Conservation (phyloP, 192 early-diverging fungal genomes). For the Backusella mclennaniae region DNA sequence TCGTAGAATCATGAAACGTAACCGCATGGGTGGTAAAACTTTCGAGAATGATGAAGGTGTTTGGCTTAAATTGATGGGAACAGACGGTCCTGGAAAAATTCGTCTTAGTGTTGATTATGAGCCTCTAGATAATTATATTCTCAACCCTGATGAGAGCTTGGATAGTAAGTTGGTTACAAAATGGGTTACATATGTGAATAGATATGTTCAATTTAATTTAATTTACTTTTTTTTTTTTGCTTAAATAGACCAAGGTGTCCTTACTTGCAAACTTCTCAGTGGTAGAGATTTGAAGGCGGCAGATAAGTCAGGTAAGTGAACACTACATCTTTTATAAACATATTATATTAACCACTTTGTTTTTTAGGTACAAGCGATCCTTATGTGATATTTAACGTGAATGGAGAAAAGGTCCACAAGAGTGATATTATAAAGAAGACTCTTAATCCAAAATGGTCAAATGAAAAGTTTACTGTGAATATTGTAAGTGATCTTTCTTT, state of each 20-base stretch:
- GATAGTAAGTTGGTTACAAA: slow-evolving; percentile 28
- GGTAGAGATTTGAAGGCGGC: slow-evolving; percentile 30
- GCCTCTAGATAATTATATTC: slow-evolving; percentile 11
- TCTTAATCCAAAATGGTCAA: slow-evolving; percentile 53
- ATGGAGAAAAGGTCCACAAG: slow-evolving; percentile 58
- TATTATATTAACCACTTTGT: neutral
- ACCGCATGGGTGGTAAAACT: neutral
- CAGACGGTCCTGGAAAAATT: slow-evolving; percentile 10
- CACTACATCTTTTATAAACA: too few relatives aligned
- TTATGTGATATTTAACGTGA: slow-evolving; percentile 56
- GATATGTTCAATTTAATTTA: neutral
- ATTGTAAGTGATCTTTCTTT: slow-evolving; percentile 11
- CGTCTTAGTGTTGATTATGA: slow-evolving; percentile 20
- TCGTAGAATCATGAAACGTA: slow-evolving; percentile 4
- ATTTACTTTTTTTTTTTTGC: neutral
- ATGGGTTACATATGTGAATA: neutral
- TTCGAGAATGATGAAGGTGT: neutral
- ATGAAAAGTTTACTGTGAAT: slow-evolving; percentile 27
- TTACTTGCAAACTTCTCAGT: slow-evolving; percentile 23
- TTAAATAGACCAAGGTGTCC: slow-evolving; percentile 31
- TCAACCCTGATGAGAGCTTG: slow-evolving; percentile 28
- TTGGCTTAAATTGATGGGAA: slow-evolving; percentile 19
- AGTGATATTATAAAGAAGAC: slow-evolving; percentile 60
- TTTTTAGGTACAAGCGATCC: slow-evolving; percentile 60
- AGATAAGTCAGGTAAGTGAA: slow-evolving; percentile 33